A percentile compares a stretch with the other conserved stretches of the same genome.
phyloP scores from a whole-genome alignment of 2,329 filamentous ascomycete genomes.

The Fusarium sp. region DNA sequence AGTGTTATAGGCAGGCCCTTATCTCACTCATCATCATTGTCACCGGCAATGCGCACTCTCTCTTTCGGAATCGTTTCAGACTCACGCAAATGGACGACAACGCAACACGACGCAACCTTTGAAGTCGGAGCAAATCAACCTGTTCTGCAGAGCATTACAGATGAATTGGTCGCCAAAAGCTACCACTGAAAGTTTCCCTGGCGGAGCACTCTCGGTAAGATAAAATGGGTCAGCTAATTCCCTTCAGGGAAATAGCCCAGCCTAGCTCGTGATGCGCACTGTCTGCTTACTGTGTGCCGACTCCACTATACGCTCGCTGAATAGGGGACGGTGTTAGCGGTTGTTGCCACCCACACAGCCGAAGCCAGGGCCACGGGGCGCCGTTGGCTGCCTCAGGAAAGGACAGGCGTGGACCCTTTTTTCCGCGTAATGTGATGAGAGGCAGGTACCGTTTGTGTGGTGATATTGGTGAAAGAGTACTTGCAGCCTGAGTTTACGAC shows the following conservation, averaged over 20 bases:
- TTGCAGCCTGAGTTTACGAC: constrained; percentile 5
- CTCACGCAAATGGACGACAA: constrained; percentile 28
- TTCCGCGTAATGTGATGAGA: constrained; percentile 30
- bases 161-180: constrained; percentile 20
- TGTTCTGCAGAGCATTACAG: constrained; percentile 13
- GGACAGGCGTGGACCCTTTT: constrained; percentile 9
- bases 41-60: constrained; percentile 24
- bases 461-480: constrained; percentile 38
- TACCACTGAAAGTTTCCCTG: constrained; percentile 38
- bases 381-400: constrained; percentile 48
- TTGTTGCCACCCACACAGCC: constrained; percentile 41
- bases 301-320: constrained; percentile 44
- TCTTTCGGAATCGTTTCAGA: constrained; percentile 28
- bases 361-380: constrained; percentile 30
- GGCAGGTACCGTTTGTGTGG: constrained; percentile 40
- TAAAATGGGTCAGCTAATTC: constrained; percentile 43
- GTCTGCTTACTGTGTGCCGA: constrained; percentile 20
- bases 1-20: constrained; percentile 27
- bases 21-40: constrained; percentile 44
- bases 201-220: constrained; percentile 46
- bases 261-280: constrained; percentile 34
- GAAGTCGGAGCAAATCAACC: constrained; percentile 11
- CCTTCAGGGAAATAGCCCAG: constrained; percentile 29
- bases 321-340: constrained; percentile 45
- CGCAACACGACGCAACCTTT: constrained; percentile 23